Percentiles rank a stretch among this genome's conserved stretches.
Conservation (phyloP, 129 eudicot species). For the Artemisia annua region DNA sequence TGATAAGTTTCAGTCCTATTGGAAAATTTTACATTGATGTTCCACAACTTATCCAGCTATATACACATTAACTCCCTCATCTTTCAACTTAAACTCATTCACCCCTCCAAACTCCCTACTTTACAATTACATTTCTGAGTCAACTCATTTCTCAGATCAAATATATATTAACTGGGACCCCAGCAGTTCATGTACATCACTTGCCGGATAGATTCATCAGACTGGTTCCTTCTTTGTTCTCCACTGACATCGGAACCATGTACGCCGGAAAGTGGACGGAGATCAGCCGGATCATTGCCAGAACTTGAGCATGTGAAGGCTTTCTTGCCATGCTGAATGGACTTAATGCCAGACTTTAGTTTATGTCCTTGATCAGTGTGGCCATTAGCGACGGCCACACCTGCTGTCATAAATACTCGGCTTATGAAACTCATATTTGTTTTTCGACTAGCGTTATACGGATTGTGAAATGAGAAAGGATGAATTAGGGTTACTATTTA, state of each 20-base stretch:
- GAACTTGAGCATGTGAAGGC: conserved; percentile 27
- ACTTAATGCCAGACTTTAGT: conserved; percentile 36
- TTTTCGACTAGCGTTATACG: neutral
- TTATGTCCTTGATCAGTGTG: conserved; percentile 47
- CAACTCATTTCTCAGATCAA: conserved; percentile 25
- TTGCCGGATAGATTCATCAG: conserved; percentile 70
- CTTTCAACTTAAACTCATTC: conserved; percentile 9
- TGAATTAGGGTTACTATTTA: conserved; percentile 7
- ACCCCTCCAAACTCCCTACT: neutral
- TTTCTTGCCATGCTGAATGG: conserved; percentile 37
- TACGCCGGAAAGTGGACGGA: conserved; percentile 46
- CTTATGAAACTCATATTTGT: conserved; percentile 39
- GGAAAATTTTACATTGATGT: conserved; percentile 25
- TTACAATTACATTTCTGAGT: conserved; percentile 18
- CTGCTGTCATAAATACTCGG: conserved; percentile 47
- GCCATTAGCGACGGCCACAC: conserved; percentile 49
- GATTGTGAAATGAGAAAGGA: neutral
- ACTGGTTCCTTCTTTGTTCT: conserved; percentile 38
- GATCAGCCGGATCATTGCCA: conserved; percentile 20
- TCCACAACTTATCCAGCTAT: conserved; percentile 10
- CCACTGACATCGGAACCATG: conserved; percentile 33
- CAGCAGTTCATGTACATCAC: conserved; percentile 83
- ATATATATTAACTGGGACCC: conserved; percentile 49
- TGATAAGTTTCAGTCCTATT: neutral
- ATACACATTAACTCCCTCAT: conserved; percentile 25